Evolutionary conservation across 2,329 filamentous ascomycete genomes (phyloP).

Genomic region (Diaporthe sp.): DNA sequence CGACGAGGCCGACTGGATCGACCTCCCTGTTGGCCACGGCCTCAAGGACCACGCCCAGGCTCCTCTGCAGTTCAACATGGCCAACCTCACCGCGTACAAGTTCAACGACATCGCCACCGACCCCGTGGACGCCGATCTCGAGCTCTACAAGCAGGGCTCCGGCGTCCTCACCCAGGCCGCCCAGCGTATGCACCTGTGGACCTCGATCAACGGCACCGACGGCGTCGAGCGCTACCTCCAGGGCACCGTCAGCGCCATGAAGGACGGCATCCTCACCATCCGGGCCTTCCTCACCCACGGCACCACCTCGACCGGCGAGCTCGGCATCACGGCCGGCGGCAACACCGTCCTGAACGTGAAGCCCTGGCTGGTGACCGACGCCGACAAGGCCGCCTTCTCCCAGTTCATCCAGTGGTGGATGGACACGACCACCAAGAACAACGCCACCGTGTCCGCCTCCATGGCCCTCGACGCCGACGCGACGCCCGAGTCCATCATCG

Average conservation of each 20-base stretch:
- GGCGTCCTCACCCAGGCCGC: constrained; percentile 46
- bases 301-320: constrained; percentile 44
- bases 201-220: constrained; percentile 44
- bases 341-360: constrained; percentile 45
- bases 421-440: constrained; percentile 31
- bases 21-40: constrained; percentile 37
- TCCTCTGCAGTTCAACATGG: constrained; percentile 43
- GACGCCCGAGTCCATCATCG: constrained; percentile 24
- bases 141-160: constrained; percentile 45
- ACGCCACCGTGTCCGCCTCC: constrained; percentile 18
- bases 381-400: constrained; percentile 43
- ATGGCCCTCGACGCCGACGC: constrained; percentile 6
- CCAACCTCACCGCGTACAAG: constrained; percentile 43
- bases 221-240: constrained; percentile 47
- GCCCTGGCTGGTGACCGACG: constrained; percentile 45
- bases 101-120: constrained; percentile 36
- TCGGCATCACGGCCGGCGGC: constrained; percentile 45
- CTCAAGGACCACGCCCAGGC: constrained; percentile 42
- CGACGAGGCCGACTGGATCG: constrained; percentile 38
- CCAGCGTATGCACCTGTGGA: constrained; percentile 46
- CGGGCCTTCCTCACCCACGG: constrained; percentile 47
- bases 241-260: constrained; percentile 44
- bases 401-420: constrained; percentile 40
- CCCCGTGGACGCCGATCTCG: constrained; percentile 41
- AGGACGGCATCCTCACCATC: constrained; percentile 43